Evolutionary conservation across 345 rosid species (phyloP).

Genomic region (Geranium brycei): DNA sequence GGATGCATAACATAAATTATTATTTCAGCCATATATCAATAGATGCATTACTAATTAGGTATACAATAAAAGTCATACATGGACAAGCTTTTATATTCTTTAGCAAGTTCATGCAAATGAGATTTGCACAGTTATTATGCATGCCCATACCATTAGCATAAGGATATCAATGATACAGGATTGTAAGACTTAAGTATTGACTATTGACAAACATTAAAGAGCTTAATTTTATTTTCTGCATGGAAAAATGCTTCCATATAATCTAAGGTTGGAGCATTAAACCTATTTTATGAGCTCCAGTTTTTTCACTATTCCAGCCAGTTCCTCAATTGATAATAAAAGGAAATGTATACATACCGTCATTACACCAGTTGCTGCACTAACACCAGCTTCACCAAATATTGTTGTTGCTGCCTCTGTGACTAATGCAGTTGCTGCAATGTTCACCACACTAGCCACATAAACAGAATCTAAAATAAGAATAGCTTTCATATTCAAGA

Average conservation of each 20-base stretch:
- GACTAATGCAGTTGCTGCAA: conserved; percentile 97
- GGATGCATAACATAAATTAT: too few relatives aligned
- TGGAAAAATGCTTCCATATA: too few relatives aligned
- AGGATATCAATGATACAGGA: background rate
- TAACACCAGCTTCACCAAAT: conserved; percentile 99
- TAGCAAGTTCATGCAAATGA: background rate
- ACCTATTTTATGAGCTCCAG: too few relatives aligned
- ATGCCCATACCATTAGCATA: background rate
- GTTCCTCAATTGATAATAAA: too few relatives aligned
- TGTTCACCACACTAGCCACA: conserved; percentile 68
- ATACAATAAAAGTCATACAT: too few relatives aligned
- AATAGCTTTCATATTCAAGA: conserved; percentile 16
- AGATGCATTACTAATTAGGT: too few relatives aligned
- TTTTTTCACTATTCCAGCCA: too few relatives aligned
- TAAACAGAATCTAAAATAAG: conserved; percentile 26
- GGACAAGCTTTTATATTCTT: background rate
- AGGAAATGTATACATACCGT: conserved; percentile 45
- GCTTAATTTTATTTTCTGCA: too few relatives aligned
- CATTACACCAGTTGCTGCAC: conserved; percentile 98
- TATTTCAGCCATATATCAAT: too few relatives aligned
- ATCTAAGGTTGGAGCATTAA: too few relatives aligned
- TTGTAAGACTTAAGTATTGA: too few relatives aligned
- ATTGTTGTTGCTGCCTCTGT: conserved; percentile 96
- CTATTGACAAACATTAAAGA: too few relatives aligned
- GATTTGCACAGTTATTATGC: background rate